These are phyloP conservation scores for Papiliotrema terrestris DNA, from an alignment of 1,284 basidiomycete genomes.

Conservation along the genomic window DNA sequence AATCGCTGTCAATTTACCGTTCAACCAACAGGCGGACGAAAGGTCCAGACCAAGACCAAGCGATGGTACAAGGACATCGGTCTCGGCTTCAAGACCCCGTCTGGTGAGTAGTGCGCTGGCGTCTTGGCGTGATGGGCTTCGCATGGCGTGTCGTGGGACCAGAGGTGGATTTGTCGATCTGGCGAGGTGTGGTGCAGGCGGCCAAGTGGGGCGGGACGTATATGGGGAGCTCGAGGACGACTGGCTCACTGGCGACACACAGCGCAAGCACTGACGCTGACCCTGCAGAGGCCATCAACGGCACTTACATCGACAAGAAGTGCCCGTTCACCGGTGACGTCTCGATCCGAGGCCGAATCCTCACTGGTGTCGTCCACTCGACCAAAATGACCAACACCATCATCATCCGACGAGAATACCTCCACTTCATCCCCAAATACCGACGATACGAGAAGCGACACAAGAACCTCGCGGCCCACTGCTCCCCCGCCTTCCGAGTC, in stretches of 20 bases:
- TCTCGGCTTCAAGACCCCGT: slow-evolving; percentile 92
- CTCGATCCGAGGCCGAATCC: slow-evolving; percentile 98
- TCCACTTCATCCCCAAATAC: slow-evolving; percentile 98
- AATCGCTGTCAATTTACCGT: background rate
- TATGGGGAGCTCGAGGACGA: no score
- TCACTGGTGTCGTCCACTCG: slow-evolving; percentile 96
- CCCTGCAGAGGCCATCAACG: slow-evolving; percentile 89
- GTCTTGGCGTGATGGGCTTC: no score
- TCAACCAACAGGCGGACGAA: slow-evolving; percentile 65
- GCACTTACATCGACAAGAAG: slow-evolving; percentile 99
- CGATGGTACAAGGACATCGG: slow-evolving; percentile 99
- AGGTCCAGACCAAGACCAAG: slow-evolving; percentile 89
- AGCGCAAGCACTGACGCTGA: background rate
- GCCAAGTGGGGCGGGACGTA: no score
- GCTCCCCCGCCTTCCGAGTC: slow-evolving; percentile 97
- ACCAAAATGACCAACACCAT: slow-evolving; percentile 98
- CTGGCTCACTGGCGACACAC: background rate
- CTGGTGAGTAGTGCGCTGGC: slow-evolving; percentile 31
- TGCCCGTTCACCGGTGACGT: slow-evolving; percentile 95
- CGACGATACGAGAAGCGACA: slow-evolving; percentile 96
- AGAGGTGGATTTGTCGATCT: no score
- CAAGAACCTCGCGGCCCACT: slow-evolving; percentile 97
- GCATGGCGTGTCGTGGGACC: background rate
- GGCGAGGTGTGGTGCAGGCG: no score
- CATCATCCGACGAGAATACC: slow-evolving; percentile 97